phyloP scores from a whole-genome alignment of 2,329 filamentous ascomycete genomes.

The Curvularia sp. region DNA sequence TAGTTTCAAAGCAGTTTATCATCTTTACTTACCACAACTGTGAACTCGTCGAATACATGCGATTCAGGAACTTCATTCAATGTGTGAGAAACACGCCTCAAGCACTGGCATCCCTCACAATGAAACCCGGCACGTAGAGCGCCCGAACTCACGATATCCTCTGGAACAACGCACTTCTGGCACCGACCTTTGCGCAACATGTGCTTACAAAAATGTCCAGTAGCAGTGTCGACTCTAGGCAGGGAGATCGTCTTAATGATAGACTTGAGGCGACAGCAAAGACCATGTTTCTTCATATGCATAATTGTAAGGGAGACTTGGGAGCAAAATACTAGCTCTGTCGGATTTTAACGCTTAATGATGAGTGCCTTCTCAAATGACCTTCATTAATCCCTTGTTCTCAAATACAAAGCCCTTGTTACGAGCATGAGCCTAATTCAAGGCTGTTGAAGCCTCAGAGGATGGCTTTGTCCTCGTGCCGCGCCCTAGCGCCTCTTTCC shows the following conservation, averaged over 20 bases:
- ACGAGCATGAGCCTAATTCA: neutral
- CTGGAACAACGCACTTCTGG: conserved; percentile 4
- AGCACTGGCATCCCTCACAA: neutral
- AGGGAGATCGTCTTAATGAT: neutral
- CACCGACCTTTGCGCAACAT: neutral
- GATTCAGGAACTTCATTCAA: neutral
- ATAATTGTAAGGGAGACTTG: neutral
- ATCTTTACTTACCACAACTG: neutral
- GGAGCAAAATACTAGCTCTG: neutral
- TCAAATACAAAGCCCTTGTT: neutral
- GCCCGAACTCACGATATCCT: neutral
- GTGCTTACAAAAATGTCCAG: conserved; percentile 1
- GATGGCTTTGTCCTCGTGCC: neutral
- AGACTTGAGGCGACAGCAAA: conserved; percentile 8
- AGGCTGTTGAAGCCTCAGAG: neutral
- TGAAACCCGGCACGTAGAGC: neutral
- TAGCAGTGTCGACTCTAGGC: neutral
- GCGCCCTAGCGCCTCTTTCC: neutral
- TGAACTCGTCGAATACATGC: neutral
- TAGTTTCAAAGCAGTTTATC: neutral
- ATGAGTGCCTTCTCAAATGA: neutral
- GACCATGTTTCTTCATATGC: conserved; percentile 3
- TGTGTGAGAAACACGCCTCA: no score
- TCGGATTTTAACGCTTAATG: neutral
- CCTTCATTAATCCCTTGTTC: neutral